Base-by-base conservation (phyloP, 2,329 filamentous ascomycete genomes). In the Pseudocercospora crystallina region DNA sequence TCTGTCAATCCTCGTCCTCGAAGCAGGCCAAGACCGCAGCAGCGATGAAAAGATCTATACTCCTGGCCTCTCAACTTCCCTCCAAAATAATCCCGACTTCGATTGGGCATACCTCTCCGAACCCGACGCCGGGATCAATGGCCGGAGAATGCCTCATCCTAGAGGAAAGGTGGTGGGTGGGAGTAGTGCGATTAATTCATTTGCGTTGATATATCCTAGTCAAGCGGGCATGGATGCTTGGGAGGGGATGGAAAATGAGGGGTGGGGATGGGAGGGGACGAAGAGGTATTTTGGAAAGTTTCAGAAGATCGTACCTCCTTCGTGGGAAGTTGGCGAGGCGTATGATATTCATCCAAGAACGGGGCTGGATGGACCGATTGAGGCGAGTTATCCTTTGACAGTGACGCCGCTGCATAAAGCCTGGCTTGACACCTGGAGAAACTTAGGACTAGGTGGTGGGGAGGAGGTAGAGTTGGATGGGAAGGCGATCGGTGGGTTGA, bases 111-210 rank as follows among this genome's bases (percentile, higher is more conserved):
- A 57, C 55, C 14, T 48, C 43, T 46, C 58, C 17, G 38, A 60
- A 46, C 31, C 47, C 9, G 26, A 35, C 41, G 14, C 56, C 49
- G 49, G 43, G 13, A 14, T 60, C 10, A 47, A 57, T 47, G 43
- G 57, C 13, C 37, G 61, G 14, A 26, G n/a, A 2, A 56, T 64
- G n/a, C 36, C 46, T 10, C 53, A 60, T 8, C 64, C 66, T 5
- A 59, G 70, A n/a, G 72, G 71, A 3, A 68, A 65, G 40, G 61
- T 63, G 1, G 49, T 74, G 1, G 71, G 72, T n/a, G 73, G 73
- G 2, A 67, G 62, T 15, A 69, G 63, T 8, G 66, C 66, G 1
- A 68, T 74, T 36, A 75, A 74, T 48, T 67, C 65, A 3, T 33
- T 44, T 14, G 68, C 67, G 17, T 33, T 61, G 10, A 59, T 62